Evolutionary conservation across 352 stramenopile species (phyloP), one percentile per base, ranked within the genome.

Genomic region (Phytopythium montanum): DNA sequence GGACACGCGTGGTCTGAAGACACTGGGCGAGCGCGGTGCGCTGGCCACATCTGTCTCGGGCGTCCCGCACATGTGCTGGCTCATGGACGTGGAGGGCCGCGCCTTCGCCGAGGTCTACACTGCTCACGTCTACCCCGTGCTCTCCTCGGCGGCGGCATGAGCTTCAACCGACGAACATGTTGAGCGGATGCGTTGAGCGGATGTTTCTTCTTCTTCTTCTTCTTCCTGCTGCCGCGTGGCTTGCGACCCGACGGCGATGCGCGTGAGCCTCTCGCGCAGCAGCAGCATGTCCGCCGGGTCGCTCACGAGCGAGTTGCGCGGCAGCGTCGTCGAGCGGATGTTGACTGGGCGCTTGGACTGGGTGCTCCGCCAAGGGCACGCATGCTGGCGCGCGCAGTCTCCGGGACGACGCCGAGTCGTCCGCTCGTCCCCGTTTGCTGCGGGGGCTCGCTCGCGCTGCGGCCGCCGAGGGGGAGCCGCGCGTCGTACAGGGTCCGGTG

Each of bases 211-310:
- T 12, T 60, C 19, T 26, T 64, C 48, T 9, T 18, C 26, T 7
- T 26, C 58, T 8, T 4, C 49, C 12, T 63, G 48, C 41, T 46
- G 41, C 41, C 21, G 2, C 42, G 42, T 6, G n/a, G 21, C n/a
- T n/a, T 29, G 21, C 10, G 18, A 39, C 23, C 60, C 68, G 16
- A 91, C 76, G 2, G 81, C 81, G 68, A 91, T 91, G 50, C 75
- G 71, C 38, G 74, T 88, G 60, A 91, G 81, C 69, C 89, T 91
- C 60, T 91, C 81, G 3, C 81, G 70, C 44, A 91, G 60, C 55
- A 91, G 60, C n/a, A 76, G 49, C 66, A 90, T 77, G 61, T 90
- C 81, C 51, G 88, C 74, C 19, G 73, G 76, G 45, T 80, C 75
- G 53, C 65, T 81, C n/a, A 85, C 72, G 19, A 85, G 64, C 42